Evolutionary conservation across 345 rosid genomes (phyloP).

Genomic region (Eucalyptus paniculata): DNA sequence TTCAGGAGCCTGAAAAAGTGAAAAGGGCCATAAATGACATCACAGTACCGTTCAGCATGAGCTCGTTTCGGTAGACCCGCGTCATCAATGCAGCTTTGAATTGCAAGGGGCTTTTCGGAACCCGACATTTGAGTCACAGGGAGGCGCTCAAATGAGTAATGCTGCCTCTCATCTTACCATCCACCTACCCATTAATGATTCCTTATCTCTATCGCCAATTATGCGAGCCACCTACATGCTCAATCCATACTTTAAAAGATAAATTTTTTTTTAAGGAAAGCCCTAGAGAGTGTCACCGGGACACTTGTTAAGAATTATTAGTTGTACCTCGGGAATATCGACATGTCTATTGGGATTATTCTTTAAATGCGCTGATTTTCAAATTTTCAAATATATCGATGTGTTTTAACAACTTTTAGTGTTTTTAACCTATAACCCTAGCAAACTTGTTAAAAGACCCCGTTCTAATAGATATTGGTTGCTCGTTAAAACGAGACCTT

Average conservation of each 20-base stretch:
- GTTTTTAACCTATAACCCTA: neutral
- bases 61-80: neutral
- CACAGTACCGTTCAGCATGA: neutral
- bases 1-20: neutral
- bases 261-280: neutral
- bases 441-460: neutral
- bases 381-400: neutral
- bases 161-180: neutral
- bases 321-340: neutral
- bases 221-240: neutral
- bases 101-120: neutral
- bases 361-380: neutral
- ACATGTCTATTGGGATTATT: neutral
- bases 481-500: neutral
- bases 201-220: neutral
- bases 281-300: neutral
- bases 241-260: neutral
- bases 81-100: neutral
- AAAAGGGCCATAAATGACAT: neutral
- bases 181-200: neutral
- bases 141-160: neutral
- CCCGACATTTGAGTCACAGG: neutral
- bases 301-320: neutral
- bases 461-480: neutral
- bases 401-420: neutral